phyloP scores from a whole-genome alignment of 106 monocot genomes.

The Cymbidium sinense region DNA sequence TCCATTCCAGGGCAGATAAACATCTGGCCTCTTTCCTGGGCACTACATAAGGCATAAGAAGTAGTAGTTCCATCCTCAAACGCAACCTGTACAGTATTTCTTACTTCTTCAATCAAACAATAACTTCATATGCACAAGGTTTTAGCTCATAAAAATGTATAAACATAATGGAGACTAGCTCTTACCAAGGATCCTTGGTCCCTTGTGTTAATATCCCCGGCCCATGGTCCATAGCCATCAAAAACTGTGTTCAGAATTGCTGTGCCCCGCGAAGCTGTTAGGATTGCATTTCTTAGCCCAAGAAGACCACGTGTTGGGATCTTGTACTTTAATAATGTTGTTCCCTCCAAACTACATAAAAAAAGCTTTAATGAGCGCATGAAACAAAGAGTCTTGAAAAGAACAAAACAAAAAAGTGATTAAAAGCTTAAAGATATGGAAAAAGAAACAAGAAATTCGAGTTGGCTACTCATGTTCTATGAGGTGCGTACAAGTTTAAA shows the following conservation, averaged over 20 bases:
- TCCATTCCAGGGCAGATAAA: conserved; percentile 68
- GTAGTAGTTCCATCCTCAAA: conserved; percentile 92
- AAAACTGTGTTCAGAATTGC: conserved; percentile 93
- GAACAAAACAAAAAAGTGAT: neutral
- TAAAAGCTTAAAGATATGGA: neutral
- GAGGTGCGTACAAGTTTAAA: too few species aligned
- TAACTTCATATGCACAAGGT: neutral
- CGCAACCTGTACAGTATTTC: conserved; percentile 53
- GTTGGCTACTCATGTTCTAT: too few species aligned
- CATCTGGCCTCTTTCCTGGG: conserved; percentile 96
- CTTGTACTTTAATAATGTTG: conserved; percentile 83
- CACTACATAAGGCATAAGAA: conserved; percentile 81
- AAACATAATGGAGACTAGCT: neutral
- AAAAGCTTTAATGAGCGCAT: neutral
- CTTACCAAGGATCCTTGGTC: conserved; percentile 93
- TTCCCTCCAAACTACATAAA: conserved; percentile 65
- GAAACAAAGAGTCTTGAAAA: too few species aligned
- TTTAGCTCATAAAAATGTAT: neutral
- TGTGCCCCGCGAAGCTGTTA: conserved; percentile 90
- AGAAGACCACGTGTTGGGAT: conserved; percentile 96
- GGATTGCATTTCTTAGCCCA: conserved; percentile 86
- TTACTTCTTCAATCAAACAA: neutral
- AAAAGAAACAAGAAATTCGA: neutral
- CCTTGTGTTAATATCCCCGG: conserved; percentile 85
- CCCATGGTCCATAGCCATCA: conserved; percentile 92